These are phyloP conservation scores for Amanita pseudoporphyria DNA, from an alignment of 768 basidiomycete genomes.

Conservation along the genomic window DNA sequence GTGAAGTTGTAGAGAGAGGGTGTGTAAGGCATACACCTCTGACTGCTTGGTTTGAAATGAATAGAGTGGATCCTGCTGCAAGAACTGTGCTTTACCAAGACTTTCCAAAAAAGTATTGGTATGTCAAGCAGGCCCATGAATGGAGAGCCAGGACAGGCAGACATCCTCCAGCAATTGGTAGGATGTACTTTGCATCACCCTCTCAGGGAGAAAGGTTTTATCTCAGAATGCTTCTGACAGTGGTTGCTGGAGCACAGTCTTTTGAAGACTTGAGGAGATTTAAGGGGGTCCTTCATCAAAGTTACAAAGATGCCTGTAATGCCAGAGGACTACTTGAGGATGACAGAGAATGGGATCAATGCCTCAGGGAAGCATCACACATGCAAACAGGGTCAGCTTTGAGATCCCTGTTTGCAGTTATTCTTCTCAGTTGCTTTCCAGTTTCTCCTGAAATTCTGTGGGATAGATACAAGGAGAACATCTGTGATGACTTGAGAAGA, in stretches of 20 bases:
- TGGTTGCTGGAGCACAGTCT: conserved; percentile 1
- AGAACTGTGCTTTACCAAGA: not conserved
- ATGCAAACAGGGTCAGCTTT: not conserved
- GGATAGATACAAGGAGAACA: conserved; percentile 9
- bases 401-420: not conserved
- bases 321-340: conserved; percentile 26
- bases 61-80: not conserved
- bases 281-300: conserved; percentile 12
- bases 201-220: conserved; percentile 3
- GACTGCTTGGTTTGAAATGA: conserved; percentile 11
- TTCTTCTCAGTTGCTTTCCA: not conserved
- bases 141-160: not conserved
- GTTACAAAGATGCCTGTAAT: conserved; percentile 28
- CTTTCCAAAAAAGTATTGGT: not conserved
- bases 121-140: not conserved
- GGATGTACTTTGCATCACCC: not conserved
- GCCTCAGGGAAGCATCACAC: conserved; percentile 25
- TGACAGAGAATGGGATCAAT: conserved; percentile 32
- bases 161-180: not conserved
- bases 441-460: conserved; percentile 15
- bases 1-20: conserved; percentile 15
- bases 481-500: conserved; percentile 32
- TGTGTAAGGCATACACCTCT: conserved; percentile 17
- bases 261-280: conserved; percentile 14
- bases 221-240: conserved; percentile 2